Base-by-base conservation (phyloP, 768 basidiomycete genomes). In the Tulasnella sp. region DNA sequence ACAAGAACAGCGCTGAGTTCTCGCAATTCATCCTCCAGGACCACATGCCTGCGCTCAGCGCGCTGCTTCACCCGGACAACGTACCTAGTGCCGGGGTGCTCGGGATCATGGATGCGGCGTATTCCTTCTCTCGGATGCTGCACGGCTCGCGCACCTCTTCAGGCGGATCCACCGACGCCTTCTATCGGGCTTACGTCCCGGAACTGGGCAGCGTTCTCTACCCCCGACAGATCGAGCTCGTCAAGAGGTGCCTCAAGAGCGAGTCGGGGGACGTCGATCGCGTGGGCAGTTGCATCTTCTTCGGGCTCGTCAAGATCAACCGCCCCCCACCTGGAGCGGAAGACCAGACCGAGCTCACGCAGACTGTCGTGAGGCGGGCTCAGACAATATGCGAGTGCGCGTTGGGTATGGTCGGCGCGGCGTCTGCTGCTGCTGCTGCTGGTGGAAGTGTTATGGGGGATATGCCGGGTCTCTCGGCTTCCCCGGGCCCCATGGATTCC, bases 331-430 rank as follows among this genome's bases (percentile, higher is more conserved):
- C 77, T 8, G 77, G 79, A 14, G 78, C 81, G 52, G 52, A 59
- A 59, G 52, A 59, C 52, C 52, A 59, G 14, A 29, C 16, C 22
- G 34, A 76, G n/a, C 63, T 75, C 73, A 72, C 73, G 62, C 40
- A 78, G 83, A 89, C 87, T 19, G 89, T 95, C 12, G 81, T 91
- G 73, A 82, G 92, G 69, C 92, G 44, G 32, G 59, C 93, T 17
- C 93, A 94, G 80, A 92, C 92, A 16, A 88, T 94, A 62, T 94
- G 92, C 76, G 90, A 91, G 80, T 95, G 90, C 77, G 91, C 92
- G n/a, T 34, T 62, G 22, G 71, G 71, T 34, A 39, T 36, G 47
- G 32, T 32, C 22, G 66, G 47, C 17, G 65, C n/a, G 37, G 42
- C 40, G 26, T n/a, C 47, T 32, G 52, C 52, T 22, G 52, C 52